Evolutionary conservation across 139 green algal genomes (phyloP), one percentile per base, ranked within the genome.

Genomic region (Picocystis salinarum): DNA sequence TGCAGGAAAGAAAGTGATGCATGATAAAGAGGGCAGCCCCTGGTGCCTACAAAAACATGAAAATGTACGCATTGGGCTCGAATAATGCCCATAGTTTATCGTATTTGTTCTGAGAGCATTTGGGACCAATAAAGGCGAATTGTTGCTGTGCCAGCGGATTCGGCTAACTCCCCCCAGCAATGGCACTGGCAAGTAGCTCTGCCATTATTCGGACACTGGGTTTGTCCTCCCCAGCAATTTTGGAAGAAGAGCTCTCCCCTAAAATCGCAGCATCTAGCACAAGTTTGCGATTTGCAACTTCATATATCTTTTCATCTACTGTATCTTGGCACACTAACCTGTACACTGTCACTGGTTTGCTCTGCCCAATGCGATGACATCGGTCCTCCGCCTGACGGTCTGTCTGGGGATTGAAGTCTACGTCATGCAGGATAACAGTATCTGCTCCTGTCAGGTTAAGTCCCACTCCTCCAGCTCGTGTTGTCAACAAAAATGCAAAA

Each of bases 381-480:
- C 81, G 52, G 52, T 84, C 75, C 58, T 83, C 75, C 9, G 75
- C 75, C 58, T 84, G 73, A 4, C 61, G 40, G 59, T 83, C 74
- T 18, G 15, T 45, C 54, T 79, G 63, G 18, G 83, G 84, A 58
- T 93, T 93, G 71, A 91, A 94, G 66, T 92, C 84, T 22, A 85
- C 63, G 50, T 95, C 85, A 50, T 91, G 74, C 48, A 95, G 53
- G 41, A 94, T 77, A 39, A 95, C 85, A 0, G 82, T 92, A 65
- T 95, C 82, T 5, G 85, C 85, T 18, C 82, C 82, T 4, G 73
- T 90, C 22, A 95, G 72, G 66, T 95, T 95, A 30, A 95, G 65
- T 11, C 85, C 85, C 63, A 88, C 73, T 2, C 84, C 84, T 20
- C 84, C 84, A 17, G 84, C 84, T 13, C 84, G 72, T 6, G 85